A percentile compares a stretch with the other conserved stretches of the same genome.
Evolutionary conservation across 2,329 filamentous ascomycete genomes (phyloP).

Genomic region (Diaporthe batatas): DNA sequence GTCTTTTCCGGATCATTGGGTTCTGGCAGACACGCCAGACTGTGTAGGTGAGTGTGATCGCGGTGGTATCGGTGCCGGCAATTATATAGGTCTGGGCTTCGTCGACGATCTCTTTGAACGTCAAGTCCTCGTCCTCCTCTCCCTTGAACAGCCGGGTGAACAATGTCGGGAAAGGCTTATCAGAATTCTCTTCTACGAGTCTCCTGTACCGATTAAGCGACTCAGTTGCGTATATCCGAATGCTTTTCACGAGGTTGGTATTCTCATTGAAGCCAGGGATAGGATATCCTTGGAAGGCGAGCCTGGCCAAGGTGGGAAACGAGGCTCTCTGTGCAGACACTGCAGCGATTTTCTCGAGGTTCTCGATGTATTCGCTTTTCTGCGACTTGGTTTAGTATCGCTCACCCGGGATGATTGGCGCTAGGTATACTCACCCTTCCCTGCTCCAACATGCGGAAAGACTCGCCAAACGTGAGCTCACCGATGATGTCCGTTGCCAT

Average conservation of each 20-base stretch:
- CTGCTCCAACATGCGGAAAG: conserved; percentile 64
- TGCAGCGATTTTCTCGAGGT: conserved; percentile 51
- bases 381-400: conserved; percentile 39
- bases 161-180: conserved; percentile 48
- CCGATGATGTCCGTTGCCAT: conserved; percentile 67
- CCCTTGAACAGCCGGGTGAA: conserved; percentile 55
- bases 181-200: conserved; percentile 27
- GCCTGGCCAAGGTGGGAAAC: conserved; percentile 48
- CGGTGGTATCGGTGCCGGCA: conserved; percentile 66
- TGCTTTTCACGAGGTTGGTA: neutral
- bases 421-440: conserved; percentile 58
- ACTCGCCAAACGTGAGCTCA: conserved; percentile 68
- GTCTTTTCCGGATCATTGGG: conserved; percentile 47
- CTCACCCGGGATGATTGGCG: neutral
- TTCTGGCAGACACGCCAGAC: conserved; percentile 55
- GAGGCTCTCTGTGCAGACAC: conserved; percentile 46
- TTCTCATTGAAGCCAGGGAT: conserved; percentile 36
- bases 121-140: conserved; percentile 47
- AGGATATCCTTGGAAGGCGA: conserved; percentile 22
- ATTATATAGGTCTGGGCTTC: conserved; percentile 61
- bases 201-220: conserved; percentile 30
- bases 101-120: conserved; percentile 52
- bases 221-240: neutral
- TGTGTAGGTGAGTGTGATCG: conserved; percentile 63
- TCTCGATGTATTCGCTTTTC: conserved; percentile 57